Percentiles rank a stretch among this genome's conserved stretches.
Conservation (phyloP, 1,284 basidiomycete species). For the Nidula niveotomentosa region DNA sequence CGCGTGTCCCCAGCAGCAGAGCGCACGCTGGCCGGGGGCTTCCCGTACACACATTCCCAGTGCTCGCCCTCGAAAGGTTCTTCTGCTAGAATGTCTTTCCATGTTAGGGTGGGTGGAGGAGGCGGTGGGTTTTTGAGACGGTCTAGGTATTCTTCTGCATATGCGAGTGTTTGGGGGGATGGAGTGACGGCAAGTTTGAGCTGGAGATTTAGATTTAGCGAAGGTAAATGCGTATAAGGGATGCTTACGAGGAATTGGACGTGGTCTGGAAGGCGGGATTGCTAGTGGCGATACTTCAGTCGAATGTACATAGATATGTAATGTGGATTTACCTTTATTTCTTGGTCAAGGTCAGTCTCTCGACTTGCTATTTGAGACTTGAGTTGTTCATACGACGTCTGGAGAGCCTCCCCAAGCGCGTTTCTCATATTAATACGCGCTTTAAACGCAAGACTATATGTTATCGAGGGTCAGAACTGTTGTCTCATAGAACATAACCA, state of each 20-base stretch:
- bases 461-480: constrained; percentile 6
- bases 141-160: constrained; percentile 53
- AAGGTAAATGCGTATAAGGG: background rate
- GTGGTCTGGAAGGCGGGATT: constrained; percentile 63
- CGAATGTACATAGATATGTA: constrained; percentile 3
- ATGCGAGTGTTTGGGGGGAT: constrained; percentile 39
- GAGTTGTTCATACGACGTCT: constrained; percentile 46
- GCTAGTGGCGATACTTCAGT: constrained; percentile 27
- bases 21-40: constrained; percentile 46
- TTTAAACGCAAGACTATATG: constrained; percentile 56
- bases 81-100: constrained; percentile 74
- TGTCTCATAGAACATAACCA: constrained; percentile 6
- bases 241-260: constrained; percentile 63
- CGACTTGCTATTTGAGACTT: constrained; percentile 42
- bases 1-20: constrained; percentile 16
- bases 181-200: constrained; percentile 56
- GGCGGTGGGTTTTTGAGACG: constrained; percentile 41
- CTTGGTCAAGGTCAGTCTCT: constrained; percentile 60
- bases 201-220: constrained; percentile 28
- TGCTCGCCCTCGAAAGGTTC: constrained; percentile 80
- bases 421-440: constrained; percentile 68
- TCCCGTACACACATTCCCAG: constrained; percentile 65
- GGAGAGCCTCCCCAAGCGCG: constrained; percentile 55
- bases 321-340: constrained; percentile 48
- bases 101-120: constrained; percentile 48